phyloP scores from a whole-genome alignment of 108 stramenopile species.

The Nitzschia inconspicua region DNA sequence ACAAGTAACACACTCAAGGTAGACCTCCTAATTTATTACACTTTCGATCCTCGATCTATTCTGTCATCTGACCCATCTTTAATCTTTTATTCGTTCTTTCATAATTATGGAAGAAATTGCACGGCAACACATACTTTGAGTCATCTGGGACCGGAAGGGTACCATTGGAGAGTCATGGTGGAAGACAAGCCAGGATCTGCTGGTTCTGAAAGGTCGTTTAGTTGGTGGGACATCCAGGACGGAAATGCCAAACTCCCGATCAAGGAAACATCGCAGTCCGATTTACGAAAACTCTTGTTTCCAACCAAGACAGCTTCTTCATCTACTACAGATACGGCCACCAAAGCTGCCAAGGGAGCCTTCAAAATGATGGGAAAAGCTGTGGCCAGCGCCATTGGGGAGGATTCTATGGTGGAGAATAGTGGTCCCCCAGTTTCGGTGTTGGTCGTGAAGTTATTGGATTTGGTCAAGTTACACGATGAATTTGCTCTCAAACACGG shows the following conservation, averaged over 20 bases:
- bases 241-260: conserved; percentile 80
- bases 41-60: not conserved
- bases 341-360: conserved; percentile 79
- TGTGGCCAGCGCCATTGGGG: conserved; percentile 52
- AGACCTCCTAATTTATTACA: not conserved
- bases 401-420: conserved; percentile 33
- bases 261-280: conserved; percentile 54
- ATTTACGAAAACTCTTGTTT: conserved; percentile 57
- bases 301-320: conserved; percentile 28
- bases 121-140: conserved; percentile 50
- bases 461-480: conserved; percentile 57
- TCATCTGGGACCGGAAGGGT: conserved; percentile 66
- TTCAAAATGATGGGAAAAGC: conserved; percentile 78
- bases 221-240: conserved; percentile 91
- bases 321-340: conserved; percentile 19
- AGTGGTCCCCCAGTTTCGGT: conserved; percentile 53
- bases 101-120: conserved; percentile 37
- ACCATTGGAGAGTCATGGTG: conserved; percentile 84
- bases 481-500: conserved; percentile 36
- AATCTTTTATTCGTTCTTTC: not conserved
- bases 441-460: conserved; percentile 80
- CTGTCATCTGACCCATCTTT: not conserved
- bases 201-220: conserved; percentile 30
- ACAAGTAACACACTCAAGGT: no score
- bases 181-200: conserved; percentile 54